Evolutionary conservation across 768 basidiomycete species (phyloP).

Genomic region (Rhizopogon vulgaris): DNA sequence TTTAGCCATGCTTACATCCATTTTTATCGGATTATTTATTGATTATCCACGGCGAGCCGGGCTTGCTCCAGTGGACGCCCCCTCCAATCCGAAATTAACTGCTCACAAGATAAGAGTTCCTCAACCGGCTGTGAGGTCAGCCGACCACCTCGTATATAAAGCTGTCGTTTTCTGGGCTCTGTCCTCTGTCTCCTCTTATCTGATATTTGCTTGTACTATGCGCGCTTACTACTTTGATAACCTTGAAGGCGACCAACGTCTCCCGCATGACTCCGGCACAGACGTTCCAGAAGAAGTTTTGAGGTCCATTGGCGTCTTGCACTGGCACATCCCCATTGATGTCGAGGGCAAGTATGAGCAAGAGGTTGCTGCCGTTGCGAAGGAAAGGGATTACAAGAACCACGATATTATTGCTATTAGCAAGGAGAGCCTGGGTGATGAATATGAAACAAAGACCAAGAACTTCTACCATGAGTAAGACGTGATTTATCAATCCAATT

Average conservation of each 20-base stretch:
- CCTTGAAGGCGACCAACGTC: conserved; percentile 72
- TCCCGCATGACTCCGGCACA: conserved; percentile 65
- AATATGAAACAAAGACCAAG: conserved; percentile 76
- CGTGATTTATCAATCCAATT: neutral
- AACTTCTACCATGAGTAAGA: conserved; percentile 76
- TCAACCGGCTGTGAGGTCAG: too few species aligned
- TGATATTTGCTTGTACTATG: conserved; percentile 32
- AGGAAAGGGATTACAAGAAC: conserved; percentile 74
- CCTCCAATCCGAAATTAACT: too few species aligned
- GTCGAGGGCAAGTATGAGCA: conserved; percentile 37
- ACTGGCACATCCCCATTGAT: conserved; percentile 65
- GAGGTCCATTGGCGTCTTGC: conserved; percentile 52
- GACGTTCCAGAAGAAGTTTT: conserved; percentile 45
- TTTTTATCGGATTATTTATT: too few species aligned
- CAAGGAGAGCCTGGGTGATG: conserved; percentile 71
- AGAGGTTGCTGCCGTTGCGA: conserved; percentile 55
- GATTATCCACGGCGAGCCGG: too few species aligned
- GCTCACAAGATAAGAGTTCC: too few species aligned
- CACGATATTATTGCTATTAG: conserved; percentile 73
- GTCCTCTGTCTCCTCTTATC: neutral
- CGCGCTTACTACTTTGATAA: conserved; percentile 71
- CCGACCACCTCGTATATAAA: too few species aligned
- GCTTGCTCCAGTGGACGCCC: too few species aligned
- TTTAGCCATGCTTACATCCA: too few species aligned
- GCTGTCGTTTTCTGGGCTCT: neutral